Percentiles rank a stretch among this genome's conserved stretches.
Conservation (phyloP, 495 filamentous ascomycete genomes). For the Friedmanniomyces simplex region DNA sequence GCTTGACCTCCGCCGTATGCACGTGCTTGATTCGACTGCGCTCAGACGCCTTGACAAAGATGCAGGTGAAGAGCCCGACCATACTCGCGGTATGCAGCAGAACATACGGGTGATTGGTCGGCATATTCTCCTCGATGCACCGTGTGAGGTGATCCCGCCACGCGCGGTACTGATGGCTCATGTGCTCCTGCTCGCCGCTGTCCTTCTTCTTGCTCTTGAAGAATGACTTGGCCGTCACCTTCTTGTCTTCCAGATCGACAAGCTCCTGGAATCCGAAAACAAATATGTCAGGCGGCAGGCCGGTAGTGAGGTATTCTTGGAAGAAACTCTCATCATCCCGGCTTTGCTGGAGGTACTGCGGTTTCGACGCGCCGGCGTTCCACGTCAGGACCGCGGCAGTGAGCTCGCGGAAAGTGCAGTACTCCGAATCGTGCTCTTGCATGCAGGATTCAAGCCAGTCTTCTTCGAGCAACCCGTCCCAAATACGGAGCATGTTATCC, state of each 20-base stretch:
- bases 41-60: constrained; percentile 77
- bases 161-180: constrained; percentile 93
- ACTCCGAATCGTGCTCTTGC: constrained; percentile 69
- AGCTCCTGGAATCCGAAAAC: constrained; percentile 97
- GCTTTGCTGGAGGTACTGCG: constrained; percentile 61
- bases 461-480: constrained; percentile 89
- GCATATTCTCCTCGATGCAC: constrained; percentile 72
- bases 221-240: constrained; percentile 69
- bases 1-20: constrained; percentile 73
- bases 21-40: constrained; percentile 66
- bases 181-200: constrained; percentile 74
- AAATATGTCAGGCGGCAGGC: constrained; percentile 70
- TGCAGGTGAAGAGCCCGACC: constrained; percentile 88
- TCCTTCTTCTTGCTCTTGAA: constrained; percentile 78
- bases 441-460: constrained; percentile 89
- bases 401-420: constrained; percentile 74
- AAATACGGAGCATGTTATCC: constrained; percentile 74
- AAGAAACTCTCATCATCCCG: constrained; percentile 64
- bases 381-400: constrained; percentile 74
- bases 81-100: constrained; percentile 80
- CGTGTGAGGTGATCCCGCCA: constrained; percentile 84
- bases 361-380: constrained; percentile 92
- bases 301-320: constrained; percentile 36
- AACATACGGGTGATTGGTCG: constrained; percentile 65
- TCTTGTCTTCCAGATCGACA: constrained; percentile 94